Conservation (phyloP, 768 basidiomycete genomes). For the Cubamyces lactineus region DNA sequence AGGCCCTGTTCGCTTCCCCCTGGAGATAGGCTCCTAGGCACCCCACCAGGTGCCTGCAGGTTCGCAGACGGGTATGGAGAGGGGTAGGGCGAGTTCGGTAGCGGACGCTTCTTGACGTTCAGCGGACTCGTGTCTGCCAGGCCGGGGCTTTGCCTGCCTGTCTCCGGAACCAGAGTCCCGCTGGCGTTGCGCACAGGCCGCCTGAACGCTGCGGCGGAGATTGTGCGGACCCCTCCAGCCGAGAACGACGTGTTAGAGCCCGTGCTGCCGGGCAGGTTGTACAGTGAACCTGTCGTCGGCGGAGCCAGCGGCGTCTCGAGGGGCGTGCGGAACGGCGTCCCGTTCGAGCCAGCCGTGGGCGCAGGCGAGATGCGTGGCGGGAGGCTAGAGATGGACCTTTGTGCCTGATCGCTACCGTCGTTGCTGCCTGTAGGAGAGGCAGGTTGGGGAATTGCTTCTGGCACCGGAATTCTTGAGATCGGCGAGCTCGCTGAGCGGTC, state of each 20-base stretch:
- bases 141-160: conserved; percentile 18
- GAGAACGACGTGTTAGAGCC: conserved; percentile 33
- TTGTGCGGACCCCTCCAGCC: conserved; percentile 51
- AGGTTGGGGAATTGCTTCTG: conserved; percentile 2
- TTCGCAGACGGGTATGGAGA: conserved; percentile 18
- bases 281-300: conserved; percentile 27
- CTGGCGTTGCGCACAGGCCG: conserved; percentile 45
- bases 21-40: conserved; percentile 7
- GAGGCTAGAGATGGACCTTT: conserved; percentile 15
- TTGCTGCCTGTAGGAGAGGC: conserved; percentile 9
- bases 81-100: conserved; percentile 49
- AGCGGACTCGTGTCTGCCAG: conserved; percentile 52
- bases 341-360: conserved; percentile 24
- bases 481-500: conserved; percentile 25
- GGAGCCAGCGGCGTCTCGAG: conserved; percentile 47
- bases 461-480: neutral
- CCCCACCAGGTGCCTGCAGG: conserved; percentile 7
- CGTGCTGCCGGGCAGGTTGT: conserved; percentile 23
- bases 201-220: conserved; percentile 77
- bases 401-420: conserved; percentile 32
- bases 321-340: conserved; percentile 46
- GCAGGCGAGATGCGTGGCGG: conserved; percentile 27
- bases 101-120: conserved; percentile 49
- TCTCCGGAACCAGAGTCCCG: conserved; percentile 9
- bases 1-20: conserved; percentile 19